Base-by-base conservation (phyloP, 108 stramenopile species). In the Cyclotella atomus region DNA sequence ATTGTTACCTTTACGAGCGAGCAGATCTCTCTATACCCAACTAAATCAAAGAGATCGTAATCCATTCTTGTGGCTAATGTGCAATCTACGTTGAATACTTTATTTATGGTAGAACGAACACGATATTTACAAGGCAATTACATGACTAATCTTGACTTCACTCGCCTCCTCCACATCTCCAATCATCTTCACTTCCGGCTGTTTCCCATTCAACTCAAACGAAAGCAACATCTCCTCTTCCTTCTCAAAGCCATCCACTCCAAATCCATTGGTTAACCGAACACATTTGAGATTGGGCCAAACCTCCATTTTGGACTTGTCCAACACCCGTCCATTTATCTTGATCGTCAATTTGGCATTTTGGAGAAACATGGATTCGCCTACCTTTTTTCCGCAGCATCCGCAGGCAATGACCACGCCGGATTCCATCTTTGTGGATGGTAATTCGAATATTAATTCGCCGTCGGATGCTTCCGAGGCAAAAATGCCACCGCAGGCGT, bases 401-500 rank as follows among this genome's bases (percentile, higher is more conserved):
- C 65, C 69, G 29, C 83, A 84, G 8, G 81, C 55, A 20, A 73
- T 61, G n/a, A 84, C 38, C 0, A 81, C 35, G 19, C 83, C 83
- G 14, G 81, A 55, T 12, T 57, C 50, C 83, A 84, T 84, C 19
- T 59, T 75, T 4, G 65, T 60, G 1, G 71, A 30, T 41, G 83
- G 83, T 24, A 84, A 32, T 30, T 78, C 76, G 50, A 77, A 81
- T 6, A 59, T 54, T 35, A 84, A 52, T 33, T 53, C 55, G 3
- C 83, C 83, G 5, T 57, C 35, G 8, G 65, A 45, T 15, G 59
- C 32, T 29, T 54, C 65, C n/a, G 34, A 27, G 17, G 71, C 75
- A 29, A 19, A 71, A 2, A 84, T 68, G 15, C 83, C 83, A 25
- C 80, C 83, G 30, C 83, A 84, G 10, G 80, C 80, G 46, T 84